A percentile compares a stretch with the other conserved stretches of the same genome.
Evolutionary conservation across 2,329 filamentous ascomycete species (phyloP).

Genomic region (Pestalotiopsis sp.): DNA sequence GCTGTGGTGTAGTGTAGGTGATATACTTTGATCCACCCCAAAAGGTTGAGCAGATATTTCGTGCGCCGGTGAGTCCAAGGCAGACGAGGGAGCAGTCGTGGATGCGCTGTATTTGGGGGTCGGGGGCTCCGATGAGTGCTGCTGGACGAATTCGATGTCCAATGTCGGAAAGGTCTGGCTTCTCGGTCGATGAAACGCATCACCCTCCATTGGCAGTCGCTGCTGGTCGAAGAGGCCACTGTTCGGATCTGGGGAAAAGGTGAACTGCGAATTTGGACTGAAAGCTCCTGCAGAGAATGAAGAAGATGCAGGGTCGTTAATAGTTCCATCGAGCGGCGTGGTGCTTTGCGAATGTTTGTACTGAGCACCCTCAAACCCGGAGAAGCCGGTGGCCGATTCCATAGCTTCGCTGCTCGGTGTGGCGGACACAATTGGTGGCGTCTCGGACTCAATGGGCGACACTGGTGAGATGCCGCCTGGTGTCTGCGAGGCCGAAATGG

Average conservation of each 20-base stretch:
- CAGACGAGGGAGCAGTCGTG: conserved; percentile 52
- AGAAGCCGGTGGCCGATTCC: conserved; percentile 60
- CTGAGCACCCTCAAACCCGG: conserved; percentile 56
- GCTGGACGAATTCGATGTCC: conserved; percentile 60
- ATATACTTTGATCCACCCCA: conserved; percentile 47
- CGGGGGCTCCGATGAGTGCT: conserved; percentile 43
- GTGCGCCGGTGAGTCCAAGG: conserved; percentile 53
- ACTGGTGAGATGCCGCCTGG: conserved; percentile 71
- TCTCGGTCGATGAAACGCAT: conserved; percentile 73
- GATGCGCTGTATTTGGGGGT: conserved; percentile 53
- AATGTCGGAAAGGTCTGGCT: conserved; percentile 85
- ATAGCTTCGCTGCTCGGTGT: conserved; percentile 71
- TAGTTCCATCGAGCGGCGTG: conserved; percentile 68
- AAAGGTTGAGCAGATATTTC: conserved; percentile 46
- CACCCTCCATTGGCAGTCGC: conserved; percentile 37
- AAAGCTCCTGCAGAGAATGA: conserved; percentile 73
- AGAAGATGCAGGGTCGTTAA: conserved; percentile 64
- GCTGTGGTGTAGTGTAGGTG: conserved; percentile 51
- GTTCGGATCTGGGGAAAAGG: conserved; percentile 74
- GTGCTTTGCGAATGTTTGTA: conserved; percentile 69
- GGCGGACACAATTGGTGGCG: conserved; percentile 71
- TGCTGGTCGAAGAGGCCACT: conserved; percentile 64
- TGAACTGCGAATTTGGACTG: conserved; percentile 75
- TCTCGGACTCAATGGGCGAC: conserved; percentile 68
- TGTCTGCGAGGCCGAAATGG: conserved; percentile 61